Conservation (phyloP, 208 protist genomes). For the Leptomonas seymouri region DNA sequence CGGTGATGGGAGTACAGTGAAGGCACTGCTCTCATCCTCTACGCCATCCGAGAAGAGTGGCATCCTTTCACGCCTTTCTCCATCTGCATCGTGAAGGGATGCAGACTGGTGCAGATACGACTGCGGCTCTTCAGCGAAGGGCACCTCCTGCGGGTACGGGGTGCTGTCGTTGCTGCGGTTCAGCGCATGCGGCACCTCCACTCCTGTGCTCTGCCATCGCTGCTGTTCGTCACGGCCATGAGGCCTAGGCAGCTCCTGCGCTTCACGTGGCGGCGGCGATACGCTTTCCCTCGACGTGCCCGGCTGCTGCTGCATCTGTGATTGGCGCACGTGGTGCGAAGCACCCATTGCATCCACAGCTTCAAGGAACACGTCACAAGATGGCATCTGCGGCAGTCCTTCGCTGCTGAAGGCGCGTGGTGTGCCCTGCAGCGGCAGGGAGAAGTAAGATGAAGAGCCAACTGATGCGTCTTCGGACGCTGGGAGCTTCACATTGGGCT, state of each 20-base stretch:
- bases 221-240: neutral
- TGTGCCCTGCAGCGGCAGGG: constrained; percentile 9
- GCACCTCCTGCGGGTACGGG: neutral
- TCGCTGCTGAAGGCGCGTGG: constrained; percentile 1
- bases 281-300: neutral
- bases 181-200: neutral
- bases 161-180: neutral
- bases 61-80: neutral
- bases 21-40: neutral
- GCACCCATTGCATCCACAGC: neutral
- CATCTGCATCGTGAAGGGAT: neutral
- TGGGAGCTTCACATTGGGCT: neutral
- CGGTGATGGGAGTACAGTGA: neutral
- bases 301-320: too few relatives aligned
- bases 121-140: neutral
- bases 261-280: neutral
- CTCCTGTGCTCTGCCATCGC: too few relatives aligned
- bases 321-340: too few relatives aligned
- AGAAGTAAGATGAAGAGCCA: constrained; percentile 20
- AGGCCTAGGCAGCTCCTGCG: neutral
- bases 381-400: neutral
- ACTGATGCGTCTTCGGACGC: neutral
- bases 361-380: neutral
- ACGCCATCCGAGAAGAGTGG: neutral
- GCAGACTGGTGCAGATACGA: neutral